Base-by-base conservation (phyloP, 257 asterid genomes). In the Penstemon davidsonii region DNA sequence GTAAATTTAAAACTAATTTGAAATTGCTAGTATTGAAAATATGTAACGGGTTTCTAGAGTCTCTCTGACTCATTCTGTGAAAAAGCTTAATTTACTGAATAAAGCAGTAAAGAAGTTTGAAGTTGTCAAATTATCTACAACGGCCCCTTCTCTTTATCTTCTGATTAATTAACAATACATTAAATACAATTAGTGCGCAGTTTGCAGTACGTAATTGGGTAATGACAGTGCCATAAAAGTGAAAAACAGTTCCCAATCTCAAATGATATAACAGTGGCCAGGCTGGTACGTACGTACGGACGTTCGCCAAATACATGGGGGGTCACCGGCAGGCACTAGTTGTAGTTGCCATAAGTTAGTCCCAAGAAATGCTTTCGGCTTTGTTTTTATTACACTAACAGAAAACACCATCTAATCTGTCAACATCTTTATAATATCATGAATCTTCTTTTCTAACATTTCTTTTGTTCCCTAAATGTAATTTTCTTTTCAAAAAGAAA, bases 311-410 rank as follows among this genome's bases (percentile, higher is more conserved):
- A 5, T 47, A 12, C 52, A 56, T 44, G 54, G 54, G 54, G 54
- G 54, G 54, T 25, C 54, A 49, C 54, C 54, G 4, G 3, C 3
- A 0, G 0, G 5, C 4, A 49, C 6, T 9, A 49, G 33, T 25
- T 10, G 42, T 3, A 51, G 33, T 18, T 41, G 6, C 40, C 59
- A 60, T 53, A 25, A 25, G 3, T 25, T 60, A 53, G 55, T 70
- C 60, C 45, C 75, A 51, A 73, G 64, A 60, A 59, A 67, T 66
- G 51, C 73, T 73, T 73, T 73, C 45, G 63, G 69, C 63, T 61
- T 61, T 55, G 3, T 70, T 59, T 51, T 43, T 25, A 42, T 43
- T 62, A 36, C 47, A 52, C 39, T 59, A 51, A 36, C 42, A 33
- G 12, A 15, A 7, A 3, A 33, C 33, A 25, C 64, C 4, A 43